A percentile compares a stretch with the other conserved stretches of the same genome.
Evolutionary conservation across 345 rosid genomes (phyloP).

Genomic region (Aquilaria yunnanensis): DNA sequence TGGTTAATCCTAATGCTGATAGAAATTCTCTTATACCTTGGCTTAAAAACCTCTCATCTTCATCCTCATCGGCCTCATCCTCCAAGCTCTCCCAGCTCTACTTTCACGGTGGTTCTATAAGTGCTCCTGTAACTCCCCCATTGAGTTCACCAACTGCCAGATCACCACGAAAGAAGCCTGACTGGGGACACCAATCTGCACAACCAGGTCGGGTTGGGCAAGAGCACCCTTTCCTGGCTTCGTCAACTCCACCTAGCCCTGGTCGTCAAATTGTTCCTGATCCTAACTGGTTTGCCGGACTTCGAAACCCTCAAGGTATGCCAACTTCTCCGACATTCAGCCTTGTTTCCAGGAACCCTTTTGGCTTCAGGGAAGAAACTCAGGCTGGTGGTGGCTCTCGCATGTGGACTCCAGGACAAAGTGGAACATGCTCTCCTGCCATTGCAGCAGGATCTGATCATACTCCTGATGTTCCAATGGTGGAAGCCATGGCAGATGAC

Average conservation of each 20-base stretch:
- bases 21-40: slow-evolving; percentile 83
- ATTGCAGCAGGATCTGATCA: slow-evolving; percentile 68
- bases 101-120: slow-evolving; percentile 78
- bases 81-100: slow-evolving; percentile 66
- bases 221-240: slow-evolving; percentile 46
- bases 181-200: slow-evolving; percentile 61
- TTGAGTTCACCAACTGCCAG: slow-evolving; percentile 91
- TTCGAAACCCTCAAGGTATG: slow-evolving; percentile 62
- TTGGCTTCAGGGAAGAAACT: slow-evolving; percentile 64
- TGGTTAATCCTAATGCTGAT: slow-evolving; percentile 55
- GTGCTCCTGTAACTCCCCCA: slow-evolving; percentile 99
- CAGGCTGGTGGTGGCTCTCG: slow-evolving; percentile 65
- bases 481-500: slow-evolving; percentile 65
- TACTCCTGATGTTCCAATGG: slow-evolving; percentile 76
- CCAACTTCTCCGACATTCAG: slow-evolving; percentile 92
- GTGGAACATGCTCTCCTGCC: slow-evolving; percentile 95
- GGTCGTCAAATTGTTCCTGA: slow-evolving; percentile 70
- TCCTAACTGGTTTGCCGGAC: slow-evolving; percentile 82
- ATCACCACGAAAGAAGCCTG: slow-evolving; percentile 55
- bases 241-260: slow-evolving; percentile 97
- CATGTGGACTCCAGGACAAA: slow-evolving; percentile 94
- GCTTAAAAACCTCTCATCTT: slow-evolving; percentile 89
- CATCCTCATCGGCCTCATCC: slow-evolving; percentile 79
- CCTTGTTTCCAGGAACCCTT: slow-evolving; percentile 70
- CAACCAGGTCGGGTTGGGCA: slow-evolving; percentile 44